Conservation (phyloP, 495 filamentous ascomycete genomes). For the Copromyces sp. region DNA sequence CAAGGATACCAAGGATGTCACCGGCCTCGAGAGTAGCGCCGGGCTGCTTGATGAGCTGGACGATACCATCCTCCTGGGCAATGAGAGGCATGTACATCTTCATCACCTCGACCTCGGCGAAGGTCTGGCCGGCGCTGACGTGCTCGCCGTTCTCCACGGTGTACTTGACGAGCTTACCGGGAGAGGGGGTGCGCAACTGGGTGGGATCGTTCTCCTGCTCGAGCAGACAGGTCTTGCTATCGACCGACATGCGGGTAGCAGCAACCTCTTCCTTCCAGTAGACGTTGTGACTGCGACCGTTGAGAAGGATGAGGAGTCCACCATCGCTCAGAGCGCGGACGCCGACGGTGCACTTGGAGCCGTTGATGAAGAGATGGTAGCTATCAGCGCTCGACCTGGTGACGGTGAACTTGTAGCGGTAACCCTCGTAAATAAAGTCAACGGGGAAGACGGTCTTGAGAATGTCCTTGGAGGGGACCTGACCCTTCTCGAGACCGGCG, state of each 20-base stretch:
- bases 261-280: slow-evolving; percentile 99
- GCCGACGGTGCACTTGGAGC: slow-evolving; percentile 89
- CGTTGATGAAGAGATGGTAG: slow-evolving; percentile 98
- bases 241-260: slow-evolving; percentile 89
- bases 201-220: slow-evolving; percentile 99
- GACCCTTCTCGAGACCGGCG: slow-evolving; percentile 86
- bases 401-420: slow-evolving; percentile 95
- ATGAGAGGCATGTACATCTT: slow-evolving; percentile 99
- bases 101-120: slow-evolving; percentile 99
- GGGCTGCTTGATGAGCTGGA: slow-evolving; percentile 98
- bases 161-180: slow-evolving; percentile 98
- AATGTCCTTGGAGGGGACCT: slow-evolving; percentile 91
- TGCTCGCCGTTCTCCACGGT: slow-evolving; percentile 95
- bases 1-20: slow-evolving; percentile 96
- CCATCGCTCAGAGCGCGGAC: slow-evolving; percentile 89
- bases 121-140: slow-evolving; percentile 84
- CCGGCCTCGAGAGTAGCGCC: slow-evolving; percentile 96
- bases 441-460: slow-evolving; percentile 96
- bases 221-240: slow-evolving; percentile 93
- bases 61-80: slow-evolving; percentile 92
- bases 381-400: slow-evolving; percentile 87
- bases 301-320: slow-evolving; percentile 83
- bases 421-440: slow-evolving; percentile 97
- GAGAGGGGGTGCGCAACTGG: slow-evolving; percentile 86
- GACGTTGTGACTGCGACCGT: slow-evolving; percentile 88